These are phyloP conservation scores for Globisporangium cystogenes DNA, from an alignment of 352 stramenopile species.

Conservation along the genomic window DNA sequence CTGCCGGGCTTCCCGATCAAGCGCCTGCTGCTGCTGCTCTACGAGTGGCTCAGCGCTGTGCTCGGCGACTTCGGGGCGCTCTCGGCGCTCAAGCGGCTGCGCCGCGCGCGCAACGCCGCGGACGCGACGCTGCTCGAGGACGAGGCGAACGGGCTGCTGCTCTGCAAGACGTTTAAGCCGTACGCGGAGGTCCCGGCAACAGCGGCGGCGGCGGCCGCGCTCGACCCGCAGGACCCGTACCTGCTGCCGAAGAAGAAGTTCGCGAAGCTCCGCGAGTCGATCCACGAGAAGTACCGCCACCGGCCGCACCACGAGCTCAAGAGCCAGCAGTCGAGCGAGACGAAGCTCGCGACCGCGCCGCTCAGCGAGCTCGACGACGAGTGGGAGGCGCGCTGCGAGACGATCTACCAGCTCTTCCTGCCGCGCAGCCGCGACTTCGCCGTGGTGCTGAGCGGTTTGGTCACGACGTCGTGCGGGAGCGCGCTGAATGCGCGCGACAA, in stretches of 20 bases:
- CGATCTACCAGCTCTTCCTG: constrained; percentile 64
- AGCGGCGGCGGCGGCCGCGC: constrained; percentile 3
- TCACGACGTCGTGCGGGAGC: constrained; percentile 59
- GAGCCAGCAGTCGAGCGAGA: constrained; percentile 30
- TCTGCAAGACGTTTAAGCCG: constrained; percentile 69
- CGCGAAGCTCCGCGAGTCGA: constrained; percentile 44
- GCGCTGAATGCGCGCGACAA: constrained; percentile 72
- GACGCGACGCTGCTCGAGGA: constrained; percentile 43
- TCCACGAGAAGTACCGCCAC: constrained; percentile 76
- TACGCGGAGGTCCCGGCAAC: constrained; percentile 39
- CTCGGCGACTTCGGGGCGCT: constrained; percentile 50
- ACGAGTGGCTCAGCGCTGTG: constrained; percentile 59
- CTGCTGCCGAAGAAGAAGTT: constrained; percentile 74
- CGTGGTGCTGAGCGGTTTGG: constrained; percentile 56
- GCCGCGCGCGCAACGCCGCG: constrained; percentile 31
- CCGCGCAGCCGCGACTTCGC: constrained; percentile 69
- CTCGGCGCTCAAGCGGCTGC: constrained; percentile 43
- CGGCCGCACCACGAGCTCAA: constrained; percentile 56
- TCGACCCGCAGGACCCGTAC: constrained; percentile 64
- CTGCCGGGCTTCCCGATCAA: constrained; percentile 77
- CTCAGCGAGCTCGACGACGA: constrained; percentile 60
- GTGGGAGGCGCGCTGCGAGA: constrained; percentile 64
- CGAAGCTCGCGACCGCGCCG: constrained; percentile 34
- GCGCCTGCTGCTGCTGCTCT: constrained; percentile 62
- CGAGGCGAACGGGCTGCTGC: constrained; percentile 36